Conservation (phyloP, 306 rosid genomes). For the Corylus americana region DNA sequence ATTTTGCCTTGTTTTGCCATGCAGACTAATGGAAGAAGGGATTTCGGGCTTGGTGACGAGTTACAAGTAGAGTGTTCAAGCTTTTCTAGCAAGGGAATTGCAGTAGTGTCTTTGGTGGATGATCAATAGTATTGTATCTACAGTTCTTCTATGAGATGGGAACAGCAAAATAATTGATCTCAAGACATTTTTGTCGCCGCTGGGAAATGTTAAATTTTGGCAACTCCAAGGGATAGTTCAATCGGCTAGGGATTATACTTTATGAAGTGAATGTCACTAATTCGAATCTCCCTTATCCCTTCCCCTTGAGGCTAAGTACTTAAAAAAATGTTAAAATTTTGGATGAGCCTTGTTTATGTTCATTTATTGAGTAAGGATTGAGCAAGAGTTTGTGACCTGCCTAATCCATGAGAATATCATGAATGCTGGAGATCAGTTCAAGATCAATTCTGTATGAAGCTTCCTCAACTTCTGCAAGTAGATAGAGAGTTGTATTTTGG, state of each 20-base stretch:
- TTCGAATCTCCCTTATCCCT: too few relatives aligned
- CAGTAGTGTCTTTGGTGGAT: constrained; percentile 59
- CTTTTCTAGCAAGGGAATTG: constrained; percentile 76
- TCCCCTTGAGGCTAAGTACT: too few relatives aligned
- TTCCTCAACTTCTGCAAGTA: neutral
- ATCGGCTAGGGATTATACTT: too few relatives aligned
- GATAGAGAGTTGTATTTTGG: constrained; percentile 7
- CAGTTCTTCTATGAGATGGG: constrained; percentile 9
- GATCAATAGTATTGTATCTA: constrained; percentile 36
- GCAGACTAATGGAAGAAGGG: constrained; percentile 53
- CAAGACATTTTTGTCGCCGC: constrained; percentile 13
- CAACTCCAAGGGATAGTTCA: neutral
- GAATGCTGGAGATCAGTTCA: neutral
- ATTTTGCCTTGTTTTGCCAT: constrained; percentile 20
- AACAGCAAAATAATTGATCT: constrained; percentile 18
- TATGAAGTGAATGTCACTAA: too few relatives aligned
- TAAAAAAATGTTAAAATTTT: neutral
- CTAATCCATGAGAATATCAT: neutral
- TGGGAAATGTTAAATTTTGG: neutral
- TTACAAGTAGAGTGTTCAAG: constrained; percentile 67
- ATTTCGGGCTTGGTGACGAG: constrained; percentile 59
- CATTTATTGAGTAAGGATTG: neutral
- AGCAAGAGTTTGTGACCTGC: neutral
- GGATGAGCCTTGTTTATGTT: neutral
- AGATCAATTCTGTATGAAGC: neutral